Evolutionary conservation across 345 rosid species (phyloP).

Genomic region (Citrus sinensis): DVS_A1.0 CM039166.1:11062501-11063000

Average conservation of each 20-base stretch:
- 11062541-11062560: conserved; percentile 53
- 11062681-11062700: conserved; percentile 37
- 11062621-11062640: conserved; percentile 53
- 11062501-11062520: conserved; percentile 53
- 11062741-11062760: conserved; percentile 78
- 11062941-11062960: conserved; percentile 33
- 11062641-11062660: conserved; percentile 45
- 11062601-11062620: conserved; percentile 54
- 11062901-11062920: conserved; percentile 42
- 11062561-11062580: conserved; percentile 77
- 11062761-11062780: conserved; percentile 52
- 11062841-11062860: conserved; percentile 39
- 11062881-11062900: conserved; percentile 51
- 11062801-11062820: conserved; percentile 37
- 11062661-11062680: conserved; percentile 46
- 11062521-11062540: conserved; percentile 75
- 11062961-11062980: background rate
- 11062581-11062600: conserved; percentile 52
- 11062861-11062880: conserved; percentile 45
- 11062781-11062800: conserved; percentile 43
- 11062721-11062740: conserved; percentile 70
- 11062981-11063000: conserved; percentile 1
- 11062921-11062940: conserved; percentile 48
- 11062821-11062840: conserved; percentile 39
- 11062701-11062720: conserved; percentile 45